Conservation (phyloP, 371 early-diverging fungal species). For the Mortierella sp. region DNA sequence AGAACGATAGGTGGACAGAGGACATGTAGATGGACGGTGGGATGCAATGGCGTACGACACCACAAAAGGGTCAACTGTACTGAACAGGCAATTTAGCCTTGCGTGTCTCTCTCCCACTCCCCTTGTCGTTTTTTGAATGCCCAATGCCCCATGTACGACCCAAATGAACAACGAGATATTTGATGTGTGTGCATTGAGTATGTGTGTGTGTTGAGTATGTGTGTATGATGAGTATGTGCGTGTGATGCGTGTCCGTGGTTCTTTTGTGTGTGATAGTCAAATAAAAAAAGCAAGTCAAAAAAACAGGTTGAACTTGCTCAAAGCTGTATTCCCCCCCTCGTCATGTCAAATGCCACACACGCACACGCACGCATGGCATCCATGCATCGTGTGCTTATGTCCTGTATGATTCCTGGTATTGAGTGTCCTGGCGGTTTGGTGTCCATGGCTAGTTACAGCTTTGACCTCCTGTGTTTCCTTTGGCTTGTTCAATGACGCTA, state of each 20-base stretch:
- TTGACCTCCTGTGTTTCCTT: background rate
- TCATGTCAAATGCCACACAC: background rate
- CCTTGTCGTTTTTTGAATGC: background rate
- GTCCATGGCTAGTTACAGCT: background rate
- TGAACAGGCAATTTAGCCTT: background rate
- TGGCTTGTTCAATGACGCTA: background rate
- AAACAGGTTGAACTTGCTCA: too few relatives aligned
- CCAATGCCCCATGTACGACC: background rate
- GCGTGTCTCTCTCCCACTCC: background rate
- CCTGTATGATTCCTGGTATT: background rate
- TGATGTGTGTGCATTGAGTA: background rate
- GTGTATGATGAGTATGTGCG: background rate
- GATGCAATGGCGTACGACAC: background rate
- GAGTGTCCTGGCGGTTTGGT: background rate
- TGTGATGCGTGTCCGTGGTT: background rate
- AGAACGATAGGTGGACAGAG: background rate
- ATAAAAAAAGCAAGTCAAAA: background rate
- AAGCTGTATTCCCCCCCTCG: too few relatives aligned
- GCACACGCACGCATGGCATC: background rate
- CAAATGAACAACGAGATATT: background rate
- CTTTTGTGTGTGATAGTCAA: background rate
- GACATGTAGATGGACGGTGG: background rate
- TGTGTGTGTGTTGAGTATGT: background rate
- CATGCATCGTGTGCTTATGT: background rate
- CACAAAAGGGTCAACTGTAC: background rate